Conservation (phyloP, 768 basidiomycete species). For the Floccularia luteovirens region DNA sequence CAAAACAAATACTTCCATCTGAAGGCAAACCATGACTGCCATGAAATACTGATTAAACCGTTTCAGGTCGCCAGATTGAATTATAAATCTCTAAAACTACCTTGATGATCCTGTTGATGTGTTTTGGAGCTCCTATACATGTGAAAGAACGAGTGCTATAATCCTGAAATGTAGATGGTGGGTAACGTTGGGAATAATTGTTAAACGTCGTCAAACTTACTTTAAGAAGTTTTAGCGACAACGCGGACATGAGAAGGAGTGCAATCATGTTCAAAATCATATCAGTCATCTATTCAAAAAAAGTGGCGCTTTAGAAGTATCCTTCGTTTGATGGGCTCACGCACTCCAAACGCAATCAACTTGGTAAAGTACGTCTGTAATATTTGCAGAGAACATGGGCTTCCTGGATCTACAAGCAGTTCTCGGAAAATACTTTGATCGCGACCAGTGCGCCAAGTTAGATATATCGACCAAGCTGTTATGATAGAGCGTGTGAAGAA, state of each 20-base stretch:
- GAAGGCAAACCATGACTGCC: slow-evolving; percentile 44
- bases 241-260: slow-evolving; percentile 28
- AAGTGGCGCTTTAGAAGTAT: neutral
- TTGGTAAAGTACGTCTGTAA: slow-evolving; percentile 35
- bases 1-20: slow-evolving; percentile 46
- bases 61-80: neutral
- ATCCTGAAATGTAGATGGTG: slow-evolving; percentile 16
- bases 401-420: slow-evolving; percentile 27
- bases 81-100: slow-evolving; percentile 18
- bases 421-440: slow-evolving; percentile 24
- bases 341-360: slow-evolving; percentile 35
- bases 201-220: slow-evolving; percentile 15
- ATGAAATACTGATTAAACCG: slow-evolving; percentile 36
- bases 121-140: slow-evolving; percentile 43
- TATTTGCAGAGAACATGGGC: slow-evolving; percentile 42
- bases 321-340: slow-evolving; percentile 2
- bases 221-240: slow-evolving; percentile 39
- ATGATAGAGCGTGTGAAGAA: slow-evolving; percentile 36
- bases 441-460: slow-evolving; percentile 35
- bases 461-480: slow-evolving; percentile 44
- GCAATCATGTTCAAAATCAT: slow-evolving; percentile 36
- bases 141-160: slow-evolving; percentile 42
- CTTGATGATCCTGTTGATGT: slow-evolving; percentile 43
- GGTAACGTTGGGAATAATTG: slow-evolving; percentile 1
- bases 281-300: slow-evolving; percentile 35